Evolutionary conservation across 108 stramenopile species (phyloP).

Genomic region (Cyclotella cryptica): DNA sequence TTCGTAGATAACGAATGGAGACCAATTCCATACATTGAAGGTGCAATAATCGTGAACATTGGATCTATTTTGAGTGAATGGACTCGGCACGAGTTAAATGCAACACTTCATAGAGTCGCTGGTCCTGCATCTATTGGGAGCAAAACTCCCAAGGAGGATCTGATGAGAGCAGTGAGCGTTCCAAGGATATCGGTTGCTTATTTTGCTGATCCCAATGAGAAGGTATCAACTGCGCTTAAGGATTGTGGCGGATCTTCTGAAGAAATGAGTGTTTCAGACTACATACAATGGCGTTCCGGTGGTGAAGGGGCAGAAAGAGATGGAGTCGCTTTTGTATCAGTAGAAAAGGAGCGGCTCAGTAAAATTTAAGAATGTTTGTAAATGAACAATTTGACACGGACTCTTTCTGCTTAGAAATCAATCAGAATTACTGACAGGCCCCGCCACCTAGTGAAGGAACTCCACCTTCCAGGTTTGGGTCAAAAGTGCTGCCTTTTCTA

Average conservation of each 20-base stretch:
- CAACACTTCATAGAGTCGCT: constrained; percentile 79
- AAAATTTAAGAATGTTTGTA: neutral
- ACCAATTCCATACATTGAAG: constrained; percentile 63
- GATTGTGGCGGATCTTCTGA: constrained; percentile 3
- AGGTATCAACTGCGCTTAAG: constrained; percentile 41
- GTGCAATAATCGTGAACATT: constrained; percentile 69
- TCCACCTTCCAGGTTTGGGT: constrained; percentile 43
- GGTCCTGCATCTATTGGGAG: constrained; percentile 47
- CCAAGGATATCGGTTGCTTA: constrained; percentile 67
- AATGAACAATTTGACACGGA: no score
- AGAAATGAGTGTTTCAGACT: constrained; percentile 60
- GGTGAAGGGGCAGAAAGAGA: constrained; percentile 52
- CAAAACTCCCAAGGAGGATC: constrained; percentile 8
- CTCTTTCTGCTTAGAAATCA: no score
- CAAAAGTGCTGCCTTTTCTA: constrained; percentile 23
- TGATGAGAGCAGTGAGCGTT: constrained; percentile 30
- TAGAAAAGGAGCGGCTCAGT: constrained; percentile 31
- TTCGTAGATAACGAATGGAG: constrained; percentile 56
- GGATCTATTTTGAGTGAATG: constrained; percentile 66
- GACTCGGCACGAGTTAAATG: constrained; percentile 58
- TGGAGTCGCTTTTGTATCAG: constrained; percentile 63
- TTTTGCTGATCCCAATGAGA: constrained; percentile 72
- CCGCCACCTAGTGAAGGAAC: constrained; percentile 48
- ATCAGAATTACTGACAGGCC: constrained; percentile 34
- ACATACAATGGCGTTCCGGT: constrained; percentile 71